These are phyloP conservation scores for Nakazawaea anatomiae DNA, from an alignment of 805 yeast genomes.

Conservation along the genomic window DNA sequence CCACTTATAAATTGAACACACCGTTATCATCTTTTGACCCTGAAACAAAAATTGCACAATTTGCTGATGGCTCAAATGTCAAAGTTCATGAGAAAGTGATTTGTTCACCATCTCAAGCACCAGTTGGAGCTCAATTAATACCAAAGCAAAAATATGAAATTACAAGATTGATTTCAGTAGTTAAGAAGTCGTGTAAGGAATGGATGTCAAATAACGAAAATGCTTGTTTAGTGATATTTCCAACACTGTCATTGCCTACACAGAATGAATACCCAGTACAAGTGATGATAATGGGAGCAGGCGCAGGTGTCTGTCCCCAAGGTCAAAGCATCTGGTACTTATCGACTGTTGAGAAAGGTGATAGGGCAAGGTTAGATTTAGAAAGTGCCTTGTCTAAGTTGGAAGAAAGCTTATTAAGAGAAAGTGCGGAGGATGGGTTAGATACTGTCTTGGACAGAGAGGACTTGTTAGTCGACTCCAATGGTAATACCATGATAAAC, in stretches of 20 bases:
- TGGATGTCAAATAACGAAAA: slow-evolving; percentile 87
- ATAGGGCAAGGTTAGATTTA: slow-evolving; percentile 68
- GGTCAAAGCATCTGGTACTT: slow-evolving; percentile 90
- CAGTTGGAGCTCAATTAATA: slow-evolving; percentile 33
- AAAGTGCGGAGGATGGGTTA: slow-evolving; percentile 55
- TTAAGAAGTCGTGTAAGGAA: slow-evolving; percentile 79
- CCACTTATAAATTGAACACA: slow-evolving; percentile 82
- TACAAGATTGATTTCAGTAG: slow-evolving; percentile 76
- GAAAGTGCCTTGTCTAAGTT: slow-evolving; percentile 75
- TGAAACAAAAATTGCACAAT: slow-evolving; percentile 56
- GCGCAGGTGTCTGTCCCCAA: slow-evolving; percentile 80
- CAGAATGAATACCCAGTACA: slow-evolving; percentile 73
- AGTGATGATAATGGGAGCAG: slow-evolving; percentile 81
- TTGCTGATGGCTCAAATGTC: slow-evolving; percentile 70
- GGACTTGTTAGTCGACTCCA: slow-evolving; percentile 42
- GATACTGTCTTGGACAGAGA: slow-evolving; percentile 44
- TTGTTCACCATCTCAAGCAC: slow-evolving; percentile 65
- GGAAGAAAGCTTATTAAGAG: slow-evolving; percentile 77
- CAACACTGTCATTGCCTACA: slow-evolving; percentile 70
- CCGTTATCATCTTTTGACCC: slow-evolving; percentile 61
- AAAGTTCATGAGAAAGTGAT: slow-evolving; percentile 76
- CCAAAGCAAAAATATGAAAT: slow-evolving; percentile 47
- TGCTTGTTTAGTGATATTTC: slow-evolving; percentile 87
- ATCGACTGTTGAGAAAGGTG: slow-evolving; percentile 67
- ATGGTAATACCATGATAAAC: slow-evolving; percentile 66